These are phyloP conservation scores for Ceratocystis diversiconidia DNA, from an alignment of 2,329 filamentous ascomycete genomes.

Conservation along the genomic window DNA sequence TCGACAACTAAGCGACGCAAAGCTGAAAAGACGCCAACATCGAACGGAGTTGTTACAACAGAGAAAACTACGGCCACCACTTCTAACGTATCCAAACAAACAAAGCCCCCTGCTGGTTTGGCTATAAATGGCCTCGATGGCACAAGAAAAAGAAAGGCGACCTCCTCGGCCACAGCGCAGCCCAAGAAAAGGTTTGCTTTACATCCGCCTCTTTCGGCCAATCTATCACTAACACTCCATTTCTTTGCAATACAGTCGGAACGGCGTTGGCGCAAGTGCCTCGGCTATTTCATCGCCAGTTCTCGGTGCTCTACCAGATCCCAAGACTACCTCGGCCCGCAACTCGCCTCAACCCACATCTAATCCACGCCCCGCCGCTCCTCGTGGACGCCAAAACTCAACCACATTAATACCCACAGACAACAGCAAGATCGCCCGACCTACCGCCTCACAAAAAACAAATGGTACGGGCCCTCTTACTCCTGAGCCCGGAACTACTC, in stretches of 20 bases:
- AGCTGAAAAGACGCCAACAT: slow-evolving; percentile 46
- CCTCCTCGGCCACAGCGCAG: slow-evolving; percentile 50
- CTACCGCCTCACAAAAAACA: slow-evolving; percentile 47
- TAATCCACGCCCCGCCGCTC: slow-evolving; percentile 49
- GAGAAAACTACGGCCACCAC: slow-evolving; percentile 35
- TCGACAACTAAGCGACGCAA: slow-evolving; percentile 64
- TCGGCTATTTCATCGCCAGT: slow-evolving; percentile 64
- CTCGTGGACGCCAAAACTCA: slow-evolving; percentile 63
- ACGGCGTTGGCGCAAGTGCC: slow-evolving; percentile 41
- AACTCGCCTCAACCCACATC: slow-evolving; percentile 21
- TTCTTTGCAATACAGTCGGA: slow-evolving; percentile 23
- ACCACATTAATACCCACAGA: slow-evolving; percentile 42
- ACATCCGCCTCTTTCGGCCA: not conserved
- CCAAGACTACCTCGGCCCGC: slow-evolving; percentile 29
- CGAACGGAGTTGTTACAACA: not conserved
- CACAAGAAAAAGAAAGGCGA: slow-evolving; percentile 58
- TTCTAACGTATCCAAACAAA: slow-evolving; percentile 32
- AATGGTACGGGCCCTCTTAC: slow-evolving; percentile 35
- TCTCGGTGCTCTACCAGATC: slow-evolving; percentile 51
- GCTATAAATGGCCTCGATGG: slow-evolving; percentile 54
- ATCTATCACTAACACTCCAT: slow-evolving; percentile 1
- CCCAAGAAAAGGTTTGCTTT: slow-evolving; percentile 60
- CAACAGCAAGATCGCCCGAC: slow-evolving; percentile 38
- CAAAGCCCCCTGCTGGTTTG: slow-evolving; percentile 46
- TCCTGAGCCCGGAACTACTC: slow-evolving; percentile 26